Base-by-base conservation (phyloP, 805 yeast species). In the Wickerhamomyces silvicola region DNA sequence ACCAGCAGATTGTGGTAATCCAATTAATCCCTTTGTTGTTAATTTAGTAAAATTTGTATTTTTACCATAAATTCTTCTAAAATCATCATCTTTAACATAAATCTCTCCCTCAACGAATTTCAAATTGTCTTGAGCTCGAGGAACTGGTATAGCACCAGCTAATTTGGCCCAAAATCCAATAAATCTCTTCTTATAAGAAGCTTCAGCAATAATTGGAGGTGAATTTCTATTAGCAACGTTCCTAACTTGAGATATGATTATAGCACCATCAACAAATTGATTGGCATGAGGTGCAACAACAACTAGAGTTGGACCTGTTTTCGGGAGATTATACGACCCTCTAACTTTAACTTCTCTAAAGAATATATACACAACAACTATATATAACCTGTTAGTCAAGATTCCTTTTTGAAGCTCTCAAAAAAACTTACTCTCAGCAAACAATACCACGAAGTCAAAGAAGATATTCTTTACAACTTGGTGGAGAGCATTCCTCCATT, bases 261-360 rank as follows among this genome's bases (percentile, higher is more conserved):
- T 64, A 33, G 85, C 71, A 4, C 85, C 87, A 44, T 75, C 81
- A 21, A 88, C 86, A 52, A 88, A 88, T 59, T 87, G 95, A 57
- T 86, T 86, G 7, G 86, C 86, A 56, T 81, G 88, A 2, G 90
- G 90, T 3, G 88, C 88, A 25, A 80, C 85, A 22, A 81, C 88
- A 46, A 80, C 72, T 34, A 81, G 78, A n/a, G 80, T 73, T 1
- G 88, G 81, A 0, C 81, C 82, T 8, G 63, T 48, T 27, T 66
- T 63, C 2, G 83, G 82, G 21, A 78, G 50, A 30, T 77, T 65
- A 49, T 71, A 77, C 0, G 81, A 80, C 10, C 90, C 90, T 32
- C 87, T 64, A 1, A 83, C 74, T 33, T 82, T 64, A 27, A 81
- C 78, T 49, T 82, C 90, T 37, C 90, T 60, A 58, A 82, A 82